Percentiles rank a stretch among this genome's conserved stretches.
phyloP scores from a whole-genome alignment of 768 basidiomycete genomes.

The Lyophyllum decastes region DNA sequence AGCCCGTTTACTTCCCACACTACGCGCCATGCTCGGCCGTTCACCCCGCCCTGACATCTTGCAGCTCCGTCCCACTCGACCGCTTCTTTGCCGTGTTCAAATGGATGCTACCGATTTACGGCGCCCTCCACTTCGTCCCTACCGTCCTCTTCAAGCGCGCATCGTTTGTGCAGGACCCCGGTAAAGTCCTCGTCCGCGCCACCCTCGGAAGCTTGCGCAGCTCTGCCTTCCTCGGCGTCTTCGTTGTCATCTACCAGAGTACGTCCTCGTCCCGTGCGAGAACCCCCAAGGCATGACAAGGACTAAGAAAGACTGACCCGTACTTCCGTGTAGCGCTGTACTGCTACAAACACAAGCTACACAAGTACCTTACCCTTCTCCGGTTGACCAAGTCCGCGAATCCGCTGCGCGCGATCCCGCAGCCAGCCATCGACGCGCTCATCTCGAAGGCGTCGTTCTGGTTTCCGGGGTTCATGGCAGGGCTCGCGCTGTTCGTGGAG shows the following conservation, averaged over 20 bases:
- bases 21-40: slow-evolving; percentile 71
- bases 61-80: slow-evolving; percentile 57
- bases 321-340: slow-evolving; percentile 44
- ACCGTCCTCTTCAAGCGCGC: slow-evolving; percentile 79
- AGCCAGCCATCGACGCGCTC: slow-evolving; percentile 53
- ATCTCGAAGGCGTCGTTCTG: slow-evolving; percentile 73
- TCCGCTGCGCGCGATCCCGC: slow-evolving; percentile 42
- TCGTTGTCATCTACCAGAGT: slow-evolving; percentile 85
- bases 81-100: slow-evolving; percentile 81
- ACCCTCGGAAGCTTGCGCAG: slow-evolving; percentile 76
- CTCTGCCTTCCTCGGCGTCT: slow-evolving; percentile 83
- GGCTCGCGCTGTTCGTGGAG: slow-evolving; percentile 82
- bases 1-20: slow-evolving; percentile 42
- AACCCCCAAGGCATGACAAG: neutral
- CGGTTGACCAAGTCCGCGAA: slow-evolving; percentile 21
- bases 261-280: slow-evolving; percentile 22
- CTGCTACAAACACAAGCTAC: slow-evolving; percentile 66
- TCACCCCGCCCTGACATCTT: slow-evolving; percentile 72
- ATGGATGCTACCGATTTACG: slow-evolving; percentile 85
- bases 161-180: slow-evolving; percentile 65
- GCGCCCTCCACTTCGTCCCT: slow-evolving; percentile 88
- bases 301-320: neutral
- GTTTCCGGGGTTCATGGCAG: slow-evolving; percentile 70
- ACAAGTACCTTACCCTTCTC: slow-evolving; percentile 45
- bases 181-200: slow-evolving; percentile 63